Conservation (phyloP, 345 rosid species). For the Lumnitzera littorea region DNA sequence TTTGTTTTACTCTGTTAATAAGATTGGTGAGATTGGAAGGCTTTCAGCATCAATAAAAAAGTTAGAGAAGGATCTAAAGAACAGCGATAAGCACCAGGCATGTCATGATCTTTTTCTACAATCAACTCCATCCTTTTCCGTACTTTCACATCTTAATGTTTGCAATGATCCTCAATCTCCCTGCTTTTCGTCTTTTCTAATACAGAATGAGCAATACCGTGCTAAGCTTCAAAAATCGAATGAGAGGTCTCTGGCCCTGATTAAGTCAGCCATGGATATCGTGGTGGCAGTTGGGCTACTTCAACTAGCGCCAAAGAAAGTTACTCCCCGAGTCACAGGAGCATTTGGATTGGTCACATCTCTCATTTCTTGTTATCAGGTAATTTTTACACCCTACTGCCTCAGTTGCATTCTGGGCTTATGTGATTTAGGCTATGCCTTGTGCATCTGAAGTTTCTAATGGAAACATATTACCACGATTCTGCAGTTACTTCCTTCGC, state of each 20-base stretch:
- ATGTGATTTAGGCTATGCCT: neutral
- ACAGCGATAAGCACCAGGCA: constrained; percentile 59
- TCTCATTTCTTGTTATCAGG: constrained; percentile 96
- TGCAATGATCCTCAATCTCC: neutral
- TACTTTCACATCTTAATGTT: neutral
- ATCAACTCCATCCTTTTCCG: neutral
- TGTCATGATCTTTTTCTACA: neutral
- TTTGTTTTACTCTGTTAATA: constrained; percentile 6
- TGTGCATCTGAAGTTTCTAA: neutral
- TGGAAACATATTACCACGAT: neutral
- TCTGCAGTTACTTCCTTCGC: constrained; percentile 64
- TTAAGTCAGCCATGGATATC: constrained; percentile 79
- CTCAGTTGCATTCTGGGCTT: too few relatives aligned
- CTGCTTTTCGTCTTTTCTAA: neutral
- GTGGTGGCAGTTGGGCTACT: constrained; percentile 88
- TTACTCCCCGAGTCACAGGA: constrained; percentile 90
- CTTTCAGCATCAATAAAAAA: constrained; percentile 75
- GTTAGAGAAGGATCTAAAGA: constrained; percentile 68
- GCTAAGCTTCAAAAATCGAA: constrained; percentile 74
- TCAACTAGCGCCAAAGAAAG: constrained; percentile 76
- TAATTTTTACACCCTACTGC: constrained; percentile 10
- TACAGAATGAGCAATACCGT: constrained; percentile 65
- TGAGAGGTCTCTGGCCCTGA: constrained; percentile 72
- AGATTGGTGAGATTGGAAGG: constrained; percentile 86
- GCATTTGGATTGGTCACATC: constrained; percentile 74